Base-by-base conservation (phyloP, 352 stramenopile species). In the Phytophthora brassicae region DNA sequence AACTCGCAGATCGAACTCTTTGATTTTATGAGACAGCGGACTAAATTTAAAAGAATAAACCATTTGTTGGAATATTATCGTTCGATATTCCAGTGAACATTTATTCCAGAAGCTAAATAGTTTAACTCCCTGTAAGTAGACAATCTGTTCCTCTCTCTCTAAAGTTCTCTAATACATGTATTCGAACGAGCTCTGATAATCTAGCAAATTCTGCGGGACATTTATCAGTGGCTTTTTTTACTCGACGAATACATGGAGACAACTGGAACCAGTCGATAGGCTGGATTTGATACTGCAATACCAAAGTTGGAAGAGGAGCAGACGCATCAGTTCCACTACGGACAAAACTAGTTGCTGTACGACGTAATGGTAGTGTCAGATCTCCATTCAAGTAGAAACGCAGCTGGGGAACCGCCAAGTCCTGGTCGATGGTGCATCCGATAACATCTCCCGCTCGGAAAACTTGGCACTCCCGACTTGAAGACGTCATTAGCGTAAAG, bases 171-270 rank as follows among this genome's bases (percentile, higher is more conserved):
- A n/a, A n/a, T n/a, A n/a, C n/a, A n/a, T n/a, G n/a, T n/a, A n/a
- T n/a, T n/a, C n/a, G n/a, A n/a, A n/a, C n/a, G n/a, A n/a, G n/a
- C n/a, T n/a, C n/a, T n/a, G n/a, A n/a, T n/a, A n/a, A n/a, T n/a
- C n/a, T n/a, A n/a, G n/a, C n/a, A n/a, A n/a, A n/a, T n/a, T n/a
- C n/a, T n/a, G n/a, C n/a, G n/a, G n/a, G n/a, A n/a, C n/a, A n/a
- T n/a, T n/a, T n/a, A 83, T 88, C 51, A 79, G 80, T 8, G 82
- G 81, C 46, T 88, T 86, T 49, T 82, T 79, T n/a, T n/a, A 48
- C 76, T 80, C 11, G 74, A 84, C 35, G 84, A 90, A 53, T 90
- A 91, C 78, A 91, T 87, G n/a, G 80, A 88, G 7, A 89, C 74
- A 2, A 82, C 81, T 0, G 84, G 84, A 19, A 83, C 70, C 42